Evolutionary conservation across 352 stramenopile genomes (phyloP), one percentile per base, ranked within the genome.

Genomic region (Pelagophyceae sp.): DNA sequence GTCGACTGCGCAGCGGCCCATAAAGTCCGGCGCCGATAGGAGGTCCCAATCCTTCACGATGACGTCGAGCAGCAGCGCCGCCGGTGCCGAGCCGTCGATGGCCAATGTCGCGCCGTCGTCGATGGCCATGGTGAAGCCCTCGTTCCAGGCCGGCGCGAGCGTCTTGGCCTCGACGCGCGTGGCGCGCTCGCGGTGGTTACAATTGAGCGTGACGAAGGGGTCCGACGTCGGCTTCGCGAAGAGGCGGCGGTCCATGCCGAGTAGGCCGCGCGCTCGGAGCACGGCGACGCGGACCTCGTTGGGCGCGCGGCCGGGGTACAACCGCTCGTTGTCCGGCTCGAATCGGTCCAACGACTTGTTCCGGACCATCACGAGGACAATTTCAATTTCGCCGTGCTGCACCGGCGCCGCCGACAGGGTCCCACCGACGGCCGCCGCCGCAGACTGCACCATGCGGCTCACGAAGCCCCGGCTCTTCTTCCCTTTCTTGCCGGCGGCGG

Each of bases 21-120:
- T 63, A n/a, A 63, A 63, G 54, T 63, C 54, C 54, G 54, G 27
- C 54, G 54, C 20, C 54, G 54, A 63, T 6, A 63, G 29, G 27
- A 6, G 15, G 54, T 63, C 54, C 54, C 54, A 63, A 27, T 63
- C 54, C 54, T 63, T 27, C 15, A 63, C 54, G 54, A 63, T 2
- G 54, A 63, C 45, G 45, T 54, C 11, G 23, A 54, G 23, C 11
- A 54, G 23, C 11, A 54, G 38, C 75, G 51, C 38, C 72, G 75
- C 40, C 54, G 5, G 32, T 78, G n/a, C n/a, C n/a, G n/a, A n/a
- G n/a, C n/a, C 75, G 33, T 78, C 75, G 29, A 78, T 75, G 27
- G 75, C 75, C 35, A 78, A 75, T 31, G 60, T 76, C 35, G 72
- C 75, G 60, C 64, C 58, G 38, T 78, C n/a, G n/a, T 40, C 61